Evolutionary conservation across 306 rosid genomes (phyloP).

Genomic region (Quercus dentata): DNA sequence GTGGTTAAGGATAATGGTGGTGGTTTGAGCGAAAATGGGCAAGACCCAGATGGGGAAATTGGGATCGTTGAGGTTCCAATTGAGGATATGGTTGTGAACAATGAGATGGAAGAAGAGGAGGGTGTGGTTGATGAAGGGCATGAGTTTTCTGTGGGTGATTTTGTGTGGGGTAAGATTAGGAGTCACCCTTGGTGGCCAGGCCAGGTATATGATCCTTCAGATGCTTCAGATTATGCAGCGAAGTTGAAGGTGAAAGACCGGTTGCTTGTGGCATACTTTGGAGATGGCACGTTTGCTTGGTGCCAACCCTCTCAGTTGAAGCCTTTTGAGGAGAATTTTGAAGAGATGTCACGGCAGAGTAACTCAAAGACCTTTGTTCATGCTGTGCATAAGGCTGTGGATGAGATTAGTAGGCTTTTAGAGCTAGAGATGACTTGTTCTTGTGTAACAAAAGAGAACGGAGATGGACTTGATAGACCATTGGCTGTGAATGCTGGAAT

Average conservation of each 20-base stretch:
- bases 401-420: conserved; percentile 56
- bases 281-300: conserved; percentile 81
- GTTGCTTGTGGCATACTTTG: conserved; percentile 66
- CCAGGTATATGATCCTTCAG: conserved; percentile 51
- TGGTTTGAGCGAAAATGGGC: conserved; percentile 15
- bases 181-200: conserved; percentile 91
- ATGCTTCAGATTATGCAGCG: conserved; percentile 54
- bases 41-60: conserved; percentile 15
- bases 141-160: conserved; percentile 58
- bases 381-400: conserved; percentile 64
- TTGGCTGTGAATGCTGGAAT: conserved; percentile 55
- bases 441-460: conserved; percentile 15
- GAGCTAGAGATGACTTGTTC: conserved; percentile 42
- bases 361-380: conserved; percentile 36
- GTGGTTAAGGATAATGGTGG: conserved; percentile 18
- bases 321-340: conserved; percentile 60
- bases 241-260: conserved; percentile 45
- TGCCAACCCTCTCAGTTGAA: conserved; percentile 68
- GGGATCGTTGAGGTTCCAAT: conserved; percentile 37
- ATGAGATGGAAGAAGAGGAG: conserved; percentile 39
- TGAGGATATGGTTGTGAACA: conserved; percentile 34
- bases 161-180: conserved; percentile 79
- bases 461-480: conserved; percentile 12
- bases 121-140: conserved; percentile 29
- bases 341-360: conserved; percentile 55